Conservation (phyloP, 2,329 filamentous ascomycete genomes). For the Stagonosporopsis chrysanthemi region DNA sequence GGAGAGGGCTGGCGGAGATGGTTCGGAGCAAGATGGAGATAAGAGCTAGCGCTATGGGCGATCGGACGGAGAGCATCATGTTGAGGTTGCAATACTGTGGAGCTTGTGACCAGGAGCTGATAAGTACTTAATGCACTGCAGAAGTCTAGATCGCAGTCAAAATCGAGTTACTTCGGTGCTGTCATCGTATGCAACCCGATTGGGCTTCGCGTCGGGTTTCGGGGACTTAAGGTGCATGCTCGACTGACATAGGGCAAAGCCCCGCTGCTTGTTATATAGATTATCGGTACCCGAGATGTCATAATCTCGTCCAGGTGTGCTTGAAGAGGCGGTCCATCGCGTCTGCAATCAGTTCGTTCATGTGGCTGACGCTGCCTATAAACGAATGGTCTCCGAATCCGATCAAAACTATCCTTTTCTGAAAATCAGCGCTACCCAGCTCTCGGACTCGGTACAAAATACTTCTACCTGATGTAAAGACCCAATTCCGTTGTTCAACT, state of each 20-base stretch:
- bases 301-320: background rate
- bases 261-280: background rate
- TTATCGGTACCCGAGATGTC: background rate
- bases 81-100: background rate
- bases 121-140: slow-evolving; percentile 10
- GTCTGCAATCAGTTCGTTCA: background rate
- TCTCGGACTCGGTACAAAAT: too few species aligned
- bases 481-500: too few species aligned
- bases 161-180: background rate
- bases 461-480: too few species aligned
- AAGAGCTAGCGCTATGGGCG: background rate
- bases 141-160: slow-evolving; percentile 1
- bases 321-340: background rate
- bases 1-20: slow-evolving; percentile 8
- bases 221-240: slow-evolving; percentile 9
- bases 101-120: background rate
- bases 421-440: too few species aligned
- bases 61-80: background rate
- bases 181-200: slow-evolving; percentile 1
- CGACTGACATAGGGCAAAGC: slow-evolving; percentile 1
- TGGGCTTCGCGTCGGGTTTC: slow-evolving; percentile 17
- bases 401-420: background rate
- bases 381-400: background rate
- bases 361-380: background rate
- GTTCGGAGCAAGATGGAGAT: background rate